Evolutionary conservation across 202 grass and related monocot species (phyloP).

Genomic region (Saccharum hybrid): DNA sequence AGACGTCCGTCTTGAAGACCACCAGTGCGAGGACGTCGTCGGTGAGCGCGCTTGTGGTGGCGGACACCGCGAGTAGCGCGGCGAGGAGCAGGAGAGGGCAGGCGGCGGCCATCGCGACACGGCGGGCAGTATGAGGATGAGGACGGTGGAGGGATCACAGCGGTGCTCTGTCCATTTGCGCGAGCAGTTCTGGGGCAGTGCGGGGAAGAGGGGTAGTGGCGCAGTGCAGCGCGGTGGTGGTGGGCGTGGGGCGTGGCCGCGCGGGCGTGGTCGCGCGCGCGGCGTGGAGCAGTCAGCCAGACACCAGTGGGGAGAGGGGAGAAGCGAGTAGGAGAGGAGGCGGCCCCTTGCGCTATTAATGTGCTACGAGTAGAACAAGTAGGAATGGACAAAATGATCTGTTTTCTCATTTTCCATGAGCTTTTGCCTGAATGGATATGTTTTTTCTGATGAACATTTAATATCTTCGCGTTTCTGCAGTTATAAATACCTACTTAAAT

Average conservation of each 20-base stretch:
- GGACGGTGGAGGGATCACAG: conserved; percentile 41
- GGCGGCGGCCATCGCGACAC: conserved; percentile 44
- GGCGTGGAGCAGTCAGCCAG: background rate
- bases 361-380: conserved; percentile 26
- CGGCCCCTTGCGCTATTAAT: conserved; percentile 34
- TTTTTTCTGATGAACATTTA: background rate
- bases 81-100: conserved; percentile 35
- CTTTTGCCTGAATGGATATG: background rate
- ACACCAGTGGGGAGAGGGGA: background rate
- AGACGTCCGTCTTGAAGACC: conserved; percentile 86
- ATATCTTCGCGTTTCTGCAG: background rate
- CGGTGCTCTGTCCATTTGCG: conserved; percentile 47
- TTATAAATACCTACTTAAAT: background rate
- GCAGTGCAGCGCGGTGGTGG: conserved; percentile 13
- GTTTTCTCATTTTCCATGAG: background rate
- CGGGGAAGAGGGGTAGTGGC: background rate
- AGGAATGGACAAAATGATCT: conserved; percentile 56
- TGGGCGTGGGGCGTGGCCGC: background rate
- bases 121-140: background rate
- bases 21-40: conserved; percentile 91
- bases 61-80: conserved; percentile 35
- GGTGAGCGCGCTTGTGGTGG: conserved; percentile 49
- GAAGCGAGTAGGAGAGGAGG: conserved; percentile 3
- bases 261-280: background rate
- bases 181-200: background rate